Base-by-base conservation (phyloP, 345 rosid genomes). In the Aquilaria sinensis region DNA sequence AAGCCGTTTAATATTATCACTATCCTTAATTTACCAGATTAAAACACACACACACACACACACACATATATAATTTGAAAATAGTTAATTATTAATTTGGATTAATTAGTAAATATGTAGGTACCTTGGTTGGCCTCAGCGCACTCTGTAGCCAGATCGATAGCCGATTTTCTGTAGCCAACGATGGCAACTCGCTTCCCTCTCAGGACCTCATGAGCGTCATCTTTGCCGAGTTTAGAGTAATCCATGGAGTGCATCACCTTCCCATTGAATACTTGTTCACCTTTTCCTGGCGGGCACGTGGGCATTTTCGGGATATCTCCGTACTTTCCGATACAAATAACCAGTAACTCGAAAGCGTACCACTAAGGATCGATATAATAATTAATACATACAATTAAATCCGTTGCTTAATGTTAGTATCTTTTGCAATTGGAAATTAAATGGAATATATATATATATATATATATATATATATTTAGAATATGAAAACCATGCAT, bases 111-210 rank as follows among this genome's bases (percentile, higher is more conserved):
- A 12, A 47, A 30, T 58, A n/a, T 2, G 29, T 56, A 51, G 0
- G 13, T 69, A 77, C 86, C 86, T 84, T 77, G 83, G 62, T 84
- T 84, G 11, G 83, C 81, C 70, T 74, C 65, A 0, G 85, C 85
- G 47, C 85, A 79, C 62, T 84, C 86, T 0, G 72, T 65, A 43
- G 90, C 90, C 16, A 84, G 66, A 77, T 84, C 90, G 58, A 84
- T 80, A 12, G 86, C 86, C 0, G 90, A 81, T 69, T 84, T 84
- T 51, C 58, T 81, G 70, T 70, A 84, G 51, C 90, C 90, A 32
- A 84, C 63, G 10, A 81, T 53, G 4, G 77, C 83, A 49, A 84
- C 83, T 51, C 81, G 81, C 62, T 84, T 81, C 13, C 80, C 85
- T 60, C 66, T 60, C 16, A 84, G 72, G 0, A 84, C 64, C 67